phyloP scores from a whole-genome alignment of 2,329 filamentous ascomycete species.

The Metarhizium humberi region DNA sequence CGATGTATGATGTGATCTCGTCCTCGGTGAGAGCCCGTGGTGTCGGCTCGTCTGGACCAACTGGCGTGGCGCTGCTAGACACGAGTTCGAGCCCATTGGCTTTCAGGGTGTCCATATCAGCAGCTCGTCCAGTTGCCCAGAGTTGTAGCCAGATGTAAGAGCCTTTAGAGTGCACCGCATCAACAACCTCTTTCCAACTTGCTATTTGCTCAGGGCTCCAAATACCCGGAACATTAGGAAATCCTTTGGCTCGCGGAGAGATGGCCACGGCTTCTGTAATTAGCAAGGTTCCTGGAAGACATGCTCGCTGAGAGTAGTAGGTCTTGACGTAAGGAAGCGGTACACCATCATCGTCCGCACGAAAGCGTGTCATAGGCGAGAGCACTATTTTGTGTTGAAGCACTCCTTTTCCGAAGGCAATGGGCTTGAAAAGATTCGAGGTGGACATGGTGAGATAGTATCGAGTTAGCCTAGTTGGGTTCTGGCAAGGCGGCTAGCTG shows the following conservation, averaged over 20 bases:
- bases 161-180: not conserved
- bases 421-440: too few species aligned
- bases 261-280: slow-evolving; percentile 37
- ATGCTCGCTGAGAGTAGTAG: slow-evolving; percentile 37
- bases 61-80: not conserved
- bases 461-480: too few species aligned
- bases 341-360: not conserved
- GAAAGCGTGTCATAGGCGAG: slow-evolving; percentile 30
- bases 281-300: slow-evolving; percentile 31
- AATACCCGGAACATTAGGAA: not conserved
- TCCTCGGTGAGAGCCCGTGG: slow-evolving; percentile 39
- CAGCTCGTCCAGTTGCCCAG: not conserved
- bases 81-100: not conserved
- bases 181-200: not conserved
- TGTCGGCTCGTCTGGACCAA: not conserved
- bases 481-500: too few species aligned
- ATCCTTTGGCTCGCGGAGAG: slow-evolving; percentile 17
- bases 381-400: slow-evolving; percentile 39
- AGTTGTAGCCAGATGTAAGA: not conserved
- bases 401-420: too few species aligned
- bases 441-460: too few species aligned
- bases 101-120: not conserved
- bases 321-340: slow-evolving; percentile 17
- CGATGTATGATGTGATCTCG: slow-evolving; percentile 57
- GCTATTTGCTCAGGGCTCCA: not conserved